These are phyloP conservation scores for Herpetomonas tarakana DNA, from an alignment of 208 protist species.

Conservation along the genomic window DNA sequence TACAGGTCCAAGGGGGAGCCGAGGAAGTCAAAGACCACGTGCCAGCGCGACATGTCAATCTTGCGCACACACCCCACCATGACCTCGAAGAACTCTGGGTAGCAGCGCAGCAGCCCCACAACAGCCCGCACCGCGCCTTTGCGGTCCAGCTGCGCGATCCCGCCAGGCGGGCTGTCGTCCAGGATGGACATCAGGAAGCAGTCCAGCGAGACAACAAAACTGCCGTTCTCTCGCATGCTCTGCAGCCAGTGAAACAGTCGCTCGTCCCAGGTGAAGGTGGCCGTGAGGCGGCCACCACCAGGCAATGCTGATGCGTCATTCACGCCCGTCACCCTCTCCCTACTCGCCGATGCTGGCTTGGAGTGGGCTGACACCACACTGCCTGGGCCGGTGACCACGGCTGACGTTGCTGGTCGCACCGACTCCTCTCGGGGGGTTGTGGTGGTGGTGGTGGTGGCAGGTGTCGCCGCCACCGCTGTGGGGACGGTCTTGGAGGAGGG, in stretches of 20 bases:
- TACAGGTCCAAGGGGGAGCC: constrained; percentile 61
- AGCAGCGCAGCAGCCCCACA: constrained; percentile 55
- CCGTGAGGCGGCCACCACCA: neutral
- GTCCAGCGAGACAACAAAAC: constrained; percentile 56
- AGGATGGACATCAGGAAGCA: constrained; percentile 62
- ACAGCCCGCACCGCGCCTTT: constrained; percentile 36
- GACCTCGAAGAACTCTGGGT: constrained; percentile 67
- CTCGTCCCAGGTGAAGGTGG: constrained; percentile 40
- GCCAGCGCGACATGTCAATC: constrained; percentile 59
- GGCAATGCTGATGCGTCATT: neutral
- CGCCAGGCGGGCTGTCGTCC: constrained; percentile 40
- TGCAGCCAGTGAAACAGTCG: constrained; percentile 68
- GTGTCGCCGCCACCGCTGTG: too few relatives aligned
- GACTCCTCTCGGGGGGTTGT: too few relatives aligned
- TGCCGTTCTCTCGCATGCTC: constrained; percentile 44
- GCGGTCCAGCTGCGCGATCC: constrained; percentile 30
- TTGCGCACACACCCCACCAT: constrained; percentile 74
- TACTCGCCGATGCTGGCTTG: too few relatives aligned
- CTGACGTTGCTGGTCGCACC: too few relatives aligned
- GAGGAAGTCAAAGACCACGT: constrained; percentile 58
- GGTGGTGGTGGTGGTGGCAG: neutral
- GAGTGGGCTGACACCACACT: too few relatives aligned
- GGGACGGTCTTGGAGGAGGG: too few relatives aligned
- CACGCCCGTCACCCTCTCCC: too few relatives aligned
- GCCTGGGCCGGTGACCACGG: too few relatives aligned